Base-by-base conservation (phyloP, 768 basidiomycete genomes). In the Leucogyrophana mollusca region DNA sequence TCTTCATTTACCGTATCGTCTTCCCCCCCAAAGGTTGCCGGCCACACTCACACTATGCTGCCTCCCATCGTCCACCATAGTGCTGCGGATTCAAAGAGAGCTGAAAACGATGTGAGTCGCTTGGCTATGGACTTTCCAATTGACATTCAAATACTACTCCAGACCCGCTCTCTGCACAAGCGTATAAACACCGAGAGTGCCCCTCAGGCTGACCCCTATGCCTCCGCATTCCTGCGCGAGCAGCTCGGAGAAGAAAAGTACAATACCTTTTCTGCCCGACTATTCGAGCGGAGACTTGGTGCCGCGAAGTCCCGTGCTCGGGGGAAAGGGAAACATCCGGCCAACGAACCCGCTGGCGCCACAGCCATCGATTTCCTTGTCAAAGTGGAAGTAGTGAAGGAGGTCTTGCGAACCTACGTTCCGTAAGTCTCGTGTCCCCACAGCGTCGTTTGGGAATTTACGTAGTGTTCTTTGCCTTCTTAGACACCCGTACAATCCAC, bases 401-500 rank as follows among this genome's bases (percentile, higher is more conserved):
- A 76, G 56, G 71, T 74, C 20, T 53, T 76, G 37, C 63, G 74
- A 50, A 72, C 63, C 7, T 78, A 66, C 51, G 76, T 78, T 41
- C 74, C 74, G 76, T 75, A 60, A 53, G 76, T 74, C 21, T 34
- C 40, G 11, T 24, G 14, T 17, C 32, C 32, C 8, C 5, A 34
- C 32, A n/a, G 5, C 45, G 33, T 13, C 5, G 14, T 27, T 13
- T 44, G 44, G 17, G 34, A 37, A 25, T 32, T n/a, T n/a, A 38
- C 39, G 37, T 22, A 10, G 16, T 17, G 30, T 37, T 23, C 23
- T 18, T 43, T 46, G 30, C 25, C 17, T 27, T 45, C 39, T 36
- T 67, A 75, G 74, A n/a, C 73, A 76, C 55, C 76, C 74, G 51
- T 77, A 78, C 42, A 75, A 76, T 58, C 74, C 76, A 49, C 66